Base-by-base conservation (phyloP, 2,329 filamentous ascomycete genomes). In the Emericellopsis atlantica region DNA sequence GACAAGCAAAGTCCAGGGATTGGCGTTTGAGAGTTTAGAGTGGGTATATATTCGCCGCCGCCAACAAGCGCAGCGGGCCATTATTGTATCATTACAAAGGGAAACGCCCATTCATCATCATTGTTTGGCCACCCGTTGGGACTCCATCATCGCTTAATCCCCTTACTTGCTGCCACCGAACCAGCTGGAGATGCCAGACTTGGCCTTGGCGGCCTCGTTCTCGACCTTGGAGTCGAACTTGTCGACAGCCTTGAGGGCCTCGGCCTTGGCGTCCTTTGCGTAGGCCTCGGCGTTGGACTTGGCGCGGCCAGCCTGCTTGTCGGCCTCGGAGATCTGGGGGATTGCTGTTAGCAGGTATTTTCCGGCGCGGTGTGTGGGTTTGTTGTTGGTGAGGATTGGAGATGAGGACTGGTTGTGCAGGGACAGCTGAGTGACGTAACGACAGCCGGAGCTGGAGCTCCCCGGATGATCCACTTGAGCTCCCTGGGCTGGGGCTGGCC, bases 171-270 rank as follows among this genome's bases (percentile, higher is more conserved):
- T 53, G 39, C 74, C 73, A 43, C 87, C 81, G 54, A 95, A 94
- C 89, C 88, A 95, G 58, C 83, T 76, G 34, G 82, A 84, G 52
- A 94, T 62, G 48, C 83, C 82, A 53, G 79, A 76, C 78, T 95
- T 95, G 36, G 87, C 84, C 69, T 95, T 83, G 40, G 79, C 64
- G 4, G 87, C 78, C 49, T 79, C 79, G 49, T 84, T 69, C 67
- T 89, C 84, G 40, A 95, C 81, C 49, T 79, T 88, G 53, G 78
- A 76, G 65, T 95, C 89, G 53, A 89, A 81, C 59, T 82, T 76
- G 62, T 95, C 82, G 40, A 92, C 77, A 54, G 87, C 84, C 57
- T 80, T 76, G 52, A 81, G 61, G 26, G 79, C 65, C 45, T 81
- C 71, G 33, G 78, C 73, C 49, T 81, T 73, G 44, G 74, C 66